A percentile compares a stretch with the other conserved stretches of the same genome.
phyloP scores from a whole-genome alignment of 208 protist genomes.

The Crithidia sp. region DNA sequence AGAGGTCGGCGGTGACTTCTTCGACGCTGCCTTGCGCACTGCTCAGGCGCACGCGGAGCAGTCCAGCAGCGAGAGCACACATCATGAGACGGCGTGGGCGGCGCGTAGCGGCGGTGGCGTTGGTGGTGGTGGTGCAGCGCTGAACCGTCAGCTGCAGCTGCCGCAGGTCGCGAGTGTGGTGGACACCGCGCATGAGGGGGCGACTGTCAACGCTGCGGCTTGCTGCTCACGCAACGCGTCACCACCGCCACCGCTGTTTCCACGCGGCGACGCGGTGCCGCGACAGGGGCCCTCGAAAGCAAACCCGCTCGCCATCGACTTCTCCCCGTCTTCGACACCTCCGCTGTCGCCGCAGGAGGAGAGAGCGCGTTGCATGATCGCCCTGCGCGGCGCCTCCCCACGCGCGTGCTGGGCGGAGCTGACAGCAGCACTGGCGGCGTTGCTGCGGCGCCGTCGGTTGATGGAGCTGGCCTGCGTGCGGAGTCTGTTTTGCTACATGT shows the following conservation, averaged over 20 bases:
- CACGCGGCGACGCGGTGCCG: background rate
- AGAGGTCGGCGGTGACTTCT: conserved; percentile 14
- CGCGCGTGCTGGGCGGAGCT: conserved; percentile 52
- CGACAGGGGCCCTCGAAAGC: background rate
- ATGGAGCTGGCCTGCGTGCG: conserved; percentile 46
- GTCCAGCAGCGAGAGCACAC: background rate
- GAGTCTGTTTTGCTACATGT: conserved; percentile 64
- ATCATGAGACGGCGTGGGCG: too few relatives aligned
- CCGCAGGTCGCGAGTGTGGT: conserved; percentile 2
- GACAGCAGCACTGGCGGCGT: conserved; percentile 26
- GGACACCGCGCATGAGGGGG: conserved; percentile 2
- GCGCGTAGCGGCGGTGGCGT: too few relatives aligned
- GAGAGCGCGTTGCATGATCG: background rate
- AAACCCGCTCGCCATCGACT: conserved; percentile 12
- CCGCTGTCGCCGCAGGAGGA: conserved; percentile 1
- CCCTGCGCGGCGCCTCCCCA: conserved; percentile 30
- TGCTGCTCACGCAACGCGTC: background rate
- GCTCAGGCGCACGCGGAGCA: background rate
- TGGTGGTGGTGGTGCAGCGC: background rate
- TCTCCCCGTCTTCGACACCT: background rate
- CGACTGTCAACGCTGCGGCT: too few relatives aligned
- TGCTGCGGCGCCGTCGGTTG: conserved; percentile 36
- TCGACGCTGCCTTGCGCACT: conserved; percentile 16
- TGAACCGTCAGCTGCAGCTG: conserved; percentile 2
- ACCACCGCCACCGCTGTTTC: background rate